Percentiles rank a stretch among this genome's conserved stretches.
Evolutionary conservation across 805 yeast genomes (phyloP).

Genomic region (Komagataella ulmi): DNA sequence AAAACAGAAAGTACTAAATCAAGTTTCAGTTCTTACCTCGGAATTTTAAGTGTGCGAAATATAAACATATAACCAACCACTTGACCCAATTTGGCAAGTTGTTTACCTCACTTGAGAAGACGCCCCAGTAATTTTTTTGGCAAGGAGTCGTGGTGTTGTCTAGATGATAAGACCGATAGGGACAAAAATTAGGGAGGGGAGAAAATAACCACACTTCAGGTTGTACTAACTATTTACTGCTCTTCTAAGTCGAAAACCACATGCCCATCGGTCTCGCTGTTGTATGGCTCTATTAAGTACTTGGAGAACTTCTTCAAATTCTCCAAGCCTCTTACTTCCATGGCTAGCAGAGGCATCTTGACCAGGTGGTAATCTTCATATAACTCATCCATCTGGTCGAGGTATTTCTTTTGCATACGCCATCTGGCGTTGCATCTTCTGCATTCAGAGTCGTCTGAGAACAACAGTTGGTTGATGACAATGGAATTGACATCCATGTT

Average conservation of each 20-base stretch:
- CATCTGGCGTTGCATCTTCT: conserved; percentile 86
- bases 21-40: neutral
- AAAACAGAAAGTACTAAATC: neutral
- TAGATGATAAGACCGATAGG: neutral
- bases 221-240: conserved; percentile 9
- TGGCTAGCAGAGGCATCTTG: conserved; percentile 88
- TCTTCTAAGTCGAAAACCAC: conserved; percentile 43
- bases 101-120: neutral
- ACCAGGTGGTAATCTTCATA: conserved; percentile 96
- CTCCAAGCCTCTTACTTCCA: conserved; percentile 88
- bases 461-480: conserved; percentile 85
- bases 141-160: neutral
- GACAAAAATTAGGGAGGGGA: neutral
- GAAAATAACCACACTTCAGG: neutral
- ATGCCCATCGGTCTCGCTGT: conserved; percentile 46
- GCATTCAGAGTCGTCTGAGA: conserved; percentile 76
- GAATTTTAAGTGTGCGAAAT: neutral
- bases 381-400: conserved; percentile 89
- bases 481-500: conserved; percentile 95
- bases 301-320: conserved; percentile 75
- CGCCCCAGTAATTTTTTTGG: neutral
- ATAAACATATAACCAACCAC: neutral
- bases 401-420: conserved; percentile 91
- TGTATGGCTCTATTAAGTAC: conserved; percentile 66
- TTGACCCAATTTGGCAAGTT: neutral